phyloP scores from a whole-genome alignment of 768 basidiomycete genomes.

The Suillus decipiens region DNA sequence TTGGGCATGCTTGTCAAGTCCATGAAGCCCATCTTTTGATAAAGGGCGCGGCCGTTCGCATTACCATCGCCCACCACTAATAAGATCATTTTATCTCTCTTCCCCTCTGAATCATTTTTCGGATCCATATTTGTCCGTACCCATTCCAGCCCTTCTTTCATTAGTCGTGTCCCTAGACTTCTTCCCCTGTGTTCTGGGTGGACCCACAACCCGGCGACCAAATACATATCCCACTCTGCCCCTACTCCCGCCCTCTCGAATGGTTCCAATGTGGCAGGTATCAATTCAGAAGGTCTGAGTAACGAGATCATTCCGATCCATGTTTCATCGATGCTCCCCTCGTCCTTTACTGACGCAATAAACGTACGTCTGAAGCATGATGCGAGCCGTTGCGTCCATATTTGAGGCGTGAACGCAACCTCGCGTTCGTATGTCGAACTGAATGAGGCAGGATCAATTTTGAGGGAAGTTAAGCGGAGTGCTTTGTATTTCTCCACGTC shows the following conservation, averaged over 20 bases:
- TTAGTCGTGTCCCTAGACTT: constrained; percentile 20
- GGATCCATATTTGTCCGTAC: constrained; percentile 20
- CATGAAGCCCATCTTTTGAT: constrained; percentile 24
- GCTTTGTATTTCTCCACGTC: constrained; percentile 27
- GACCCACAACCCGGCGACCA: constrained; percentile 29
- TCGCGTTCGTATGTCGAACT: constrained; percentile 26
- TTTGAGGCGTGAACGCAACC: constrained; percentile 19
- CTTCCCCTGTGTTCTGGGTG: constrained; percentile 29
- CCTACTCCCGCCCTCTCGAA: constrained; percentile 19
- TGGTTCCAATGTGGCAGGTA: constrained; percentile 10
- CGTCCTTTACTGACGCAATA: constrained; percentile 16
- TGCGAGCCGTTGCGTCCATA: constrained; percentile 25
- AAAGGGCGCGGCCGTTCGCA: constrained; percentile 18
- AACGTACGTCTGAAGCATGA: constrained; percentile 17
- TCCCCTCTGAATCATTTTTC: constrained; percentile 3
- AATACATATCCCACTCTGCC: constrained; percentile 23
- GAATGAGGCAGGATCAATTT: constrained; percentile 24
- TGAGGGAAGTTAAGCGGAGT: constrained; percentile 26
- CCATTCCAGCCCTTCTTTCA: constrained; percentile 26
- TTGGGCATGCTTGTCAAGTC: constrained; percentile 14
- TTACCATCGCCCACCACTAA: constrained; percentile 22
- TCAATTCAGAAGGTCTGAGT: constrained; percentile 17
- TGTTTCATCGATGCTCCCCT: background rate
- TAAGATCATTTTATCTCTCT: constrained; percentile 20
- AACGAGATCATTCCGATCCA: constrained; percentile 25